Percentiles rank a stretch among this genome's conserved stretches.
Conservation (phyloP, 2,329 filamentous ascomycete genomes). For the Alternaria sp. region DNA sequence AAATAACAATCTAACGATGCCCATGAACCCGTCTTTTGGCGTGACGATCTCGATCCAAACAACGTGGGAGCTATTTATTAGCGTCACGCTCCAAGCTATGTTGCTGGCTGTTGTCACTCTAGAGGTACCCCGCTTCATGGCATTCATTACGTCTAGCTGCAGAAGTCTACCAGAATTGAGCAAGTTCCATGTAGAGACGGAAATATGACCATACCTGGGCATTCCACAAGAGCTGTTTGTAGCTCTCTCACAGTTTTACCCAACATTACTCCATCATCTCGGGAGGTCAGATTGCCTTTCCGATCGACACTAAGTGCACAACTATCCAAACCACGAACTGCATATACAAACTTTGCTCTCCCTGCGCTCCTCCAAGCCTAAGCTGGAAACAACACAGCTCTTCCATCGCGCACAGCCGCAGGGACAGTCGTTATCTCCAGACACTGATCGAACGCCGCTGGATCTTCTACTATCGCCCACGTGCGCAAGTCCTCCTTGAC, state of each 20-base stretch:
- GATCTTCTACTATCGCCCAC: background rate
- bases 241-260: background rate
- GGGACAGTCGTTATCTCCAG: background rate
- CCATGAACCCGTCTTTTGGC: background rate
- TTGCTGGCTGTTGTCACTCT: background rate
- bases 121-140: conserved; percentile 1
- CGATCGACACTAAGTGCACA: background rate
- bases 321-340: background rate
- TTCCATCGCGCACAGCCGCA: background rate
- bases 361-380: background rate
- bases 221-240: background rate
- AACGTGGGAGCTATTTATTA: conserved; percentile 6
- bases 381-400: background rate
- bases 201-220: background rate
- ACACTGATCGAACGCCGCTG: background rate
- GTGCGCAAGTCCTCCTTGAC: background rate
- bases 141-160: conserved; percentile 2
- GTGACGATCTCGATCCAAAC: background rate
- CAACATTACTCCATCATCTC: conserved; percentile 2
- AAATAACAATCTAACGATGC: conserved; percentile 1
- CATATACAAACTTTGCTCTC: background rate
- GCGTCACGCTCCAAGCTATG: background rate
- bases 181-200: background rate
- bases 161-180: background rate
- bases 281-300: background rate